Evolutionary conservation across 1,139 yeast genomes (phyloP).

Genomic region (Blastobotrys apis): DNA sequence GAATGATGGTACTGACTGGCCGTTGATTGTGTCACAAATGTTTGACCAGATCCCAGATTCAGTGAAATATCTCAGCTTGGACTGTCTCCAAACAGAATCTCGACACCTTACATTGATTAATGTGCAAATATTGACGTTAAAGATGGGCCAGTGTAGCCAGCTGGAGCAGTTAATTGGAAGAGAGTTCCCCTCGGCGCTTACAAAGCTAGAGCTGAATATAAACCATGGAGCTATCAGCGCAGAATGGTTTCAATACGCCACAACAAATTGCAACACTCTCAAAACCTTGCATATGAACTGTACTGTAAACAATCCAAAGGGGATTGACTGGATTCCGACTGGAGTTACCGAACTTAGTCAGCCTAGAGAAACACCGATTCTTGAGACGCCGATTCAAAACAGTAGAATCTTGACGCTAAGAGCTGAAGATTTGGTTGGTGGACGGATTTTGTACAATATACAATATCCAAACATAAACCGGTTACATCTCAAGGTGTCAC

Average conservation of each 20-base stretch:
- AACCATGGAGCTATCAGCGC: constrained; percentile 2
- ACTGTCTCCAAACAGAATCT: constrained; percentile 1
- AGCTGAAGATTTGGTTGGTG: constrained; percentile 5
- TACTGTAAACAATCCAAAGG: constrained; percentile 2
- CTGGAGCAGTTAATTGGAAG: constrained; percentile 2
- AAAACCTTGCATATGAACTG: constrained; percentile 6
- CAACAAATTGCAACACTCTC: constrained; percentile 3
- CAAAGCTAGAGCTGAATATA: constrained; percentile 1
- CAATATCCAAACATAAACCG: constrained; percentile 5
- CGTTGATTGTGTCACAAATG: constrained; percentile 9
- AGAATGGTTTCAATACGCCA: constrained; percentile 7
- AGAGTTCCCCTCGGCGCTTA: constrained; percentile 4
- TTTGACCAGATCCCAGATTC: constrained; percentile 10
- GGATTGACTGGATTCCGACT: constrained; percentile 8
- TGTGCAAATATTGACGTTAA: constrained; percentile 4
- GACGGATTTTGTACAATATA: constrained; percentile 1
- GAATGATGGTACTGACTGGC: constrained; percentile 6
- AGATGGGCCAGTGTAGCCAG: not conserved
- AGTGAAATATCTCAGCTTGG: constrained; percentile 4
- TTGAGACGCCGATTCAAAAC: not conserved
- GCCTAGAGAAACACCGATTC: constrained; percentile 6
- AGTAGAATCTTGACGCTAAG: not conserved
- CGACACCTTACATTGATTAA: constrained; percentile 7
- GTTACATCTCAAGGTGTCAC: constrained; percentile 6
- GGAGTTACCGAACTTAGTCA: constrained; percentile 8